phyloP scores from a whole-genome alignment of 2,329 filamentous ascomycete genomes.

The Botrytis pseudocinerea region DNA sequence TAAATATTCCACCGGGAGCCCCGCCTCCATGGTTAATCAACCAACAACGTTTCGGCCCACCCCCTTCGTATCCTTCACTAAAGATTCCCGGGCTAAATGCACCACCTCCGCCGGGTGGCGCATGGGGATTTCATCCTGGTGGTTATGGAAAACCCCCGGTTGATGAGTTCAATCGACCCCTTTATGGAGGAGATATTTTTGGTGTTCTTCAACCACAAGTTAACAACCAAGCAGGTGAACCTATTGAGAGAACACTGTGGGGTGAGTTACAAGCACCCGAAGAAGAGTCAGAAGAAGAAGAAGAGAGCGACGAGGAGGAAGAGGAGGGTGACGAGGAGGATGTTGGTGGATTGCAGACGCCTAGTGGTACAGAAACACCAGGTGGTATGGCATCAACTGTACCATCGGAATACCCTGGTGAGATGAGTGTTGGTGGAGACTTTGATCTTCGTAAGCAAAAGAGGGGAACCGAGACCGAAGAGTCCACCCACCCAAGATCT shows the following conservation, averaged over 20 bases:
- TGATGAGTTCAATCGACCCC: conserved; percentile 86
- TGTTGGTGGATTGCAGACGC: conserved; percentile 68
- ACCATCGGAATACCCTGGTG: conserved; percentile 74
- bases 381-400: conserved; percentile 78
- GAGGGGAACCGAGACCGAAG: conserved; percentile 85
- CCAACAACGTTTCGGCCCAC: conserved; percentile 89
- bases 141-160: conserved; percentile 95
- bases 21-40: conserved; percentile 98
- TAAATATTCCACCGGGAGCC: conserved; percentile 89
- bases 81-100: conserved; percentile 95
- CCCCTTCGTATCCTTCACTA: conserved; percentile 91
- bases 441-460: conserved; percentile 89
- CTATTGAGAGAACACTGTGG: conserved; percentile 86
- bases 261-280: conserved; percentile 83
- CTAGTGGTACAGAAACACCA: conserved; percentile 76
- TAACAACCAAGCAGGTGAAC: conserved; percentile 67
- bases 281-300: conserved; percentile 67
- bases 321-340: conserved; percentile 64
- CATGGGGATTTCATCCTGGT: conserved; percentile 94
- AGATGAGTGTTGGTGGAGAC: conserved; percentile 78
- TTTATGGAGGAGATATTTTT: conserved; percentile 94
- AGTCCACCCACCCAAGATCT: conserved; percentile 68
- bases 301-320: conserved; percentile 68
- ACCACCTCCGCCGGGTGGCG: conserved; percentile 81
- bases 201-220: conserved; percentile 68